These are phyloP conservation scores for Usnea hakonensis DNA, from an alignment of 495 filamentous ascomycete genomes.

Conservation along the genomic window DNA sequence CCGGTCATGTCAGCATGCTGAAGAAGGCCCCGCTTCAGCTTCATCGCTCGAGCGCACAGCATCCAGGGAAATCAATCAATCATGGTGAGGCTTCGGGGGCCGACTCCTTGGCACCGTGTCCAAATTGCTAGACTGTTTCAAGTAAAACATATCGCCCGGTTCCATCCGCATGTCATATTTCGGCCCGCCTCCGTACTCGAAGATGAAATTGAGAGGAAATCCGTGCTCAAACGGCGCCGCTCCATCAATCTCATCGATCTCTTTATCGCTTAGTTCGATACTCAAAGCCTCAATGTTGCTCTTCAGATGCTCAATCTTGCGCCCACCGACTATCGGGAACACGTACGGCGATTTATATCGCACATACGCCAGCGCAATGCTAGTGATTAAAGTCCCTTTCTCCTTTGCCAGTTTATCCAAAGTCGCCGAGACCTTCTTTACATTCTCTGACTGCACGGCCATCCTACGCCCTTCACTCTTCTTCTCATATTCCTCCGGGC, in stretches of 20 bases:
- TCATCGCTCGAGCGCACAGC: too few relatives aligned
- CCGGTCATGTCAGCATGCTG: too few relatives aligned
- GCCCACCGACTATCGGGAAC: constrained; percentile 65
- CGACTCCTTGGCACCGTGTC: constrained; percentile 33
- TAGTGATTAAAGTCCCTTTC: constrained; percentile 38
- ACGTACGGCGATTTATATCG: constrained; percentile 66
- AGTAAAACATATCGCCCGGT: constrained; percentile 30
- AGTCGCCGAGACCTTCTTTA: constrained; percentile 42
- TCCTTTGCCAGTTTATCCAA: constrained; percentile 51
- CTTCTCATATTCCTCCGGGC: constrained; percentile 30
- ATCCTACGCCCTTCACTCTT: constrained; percentile 24
- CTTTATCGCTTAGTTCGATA: constrained; percentile 45
- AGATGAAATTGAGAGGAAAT: constrained; percentile 45
- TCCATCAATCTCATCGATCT: constrained; percentile 51
- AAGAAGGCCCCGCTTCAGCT: too few relatives aligned
- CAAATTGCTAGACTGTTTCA: constrained; percentile 35
- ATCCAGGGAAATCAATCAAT: not conserved
- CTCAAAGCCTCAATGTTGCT: constrained; percentile 54
- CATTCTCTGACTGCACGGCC: constrained; percentile 31
- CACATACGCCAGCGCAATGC: constrained; percentile 64
- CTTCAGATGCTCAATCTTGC: constrained; percentile 56
- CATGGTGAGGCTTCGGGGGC: constrained; percentile 13
- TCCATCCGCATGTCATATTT: constrained; percentile 16
- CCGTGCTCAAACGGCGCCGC: constrained; percentile 43
- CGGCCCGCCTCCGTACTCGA: constrained; percentile 6